These are phyloP conservation scores for Meyerozyma carpophila DNA, from an alignment of 1,139 yeast species.

Conservation along the genomic window DNA sequence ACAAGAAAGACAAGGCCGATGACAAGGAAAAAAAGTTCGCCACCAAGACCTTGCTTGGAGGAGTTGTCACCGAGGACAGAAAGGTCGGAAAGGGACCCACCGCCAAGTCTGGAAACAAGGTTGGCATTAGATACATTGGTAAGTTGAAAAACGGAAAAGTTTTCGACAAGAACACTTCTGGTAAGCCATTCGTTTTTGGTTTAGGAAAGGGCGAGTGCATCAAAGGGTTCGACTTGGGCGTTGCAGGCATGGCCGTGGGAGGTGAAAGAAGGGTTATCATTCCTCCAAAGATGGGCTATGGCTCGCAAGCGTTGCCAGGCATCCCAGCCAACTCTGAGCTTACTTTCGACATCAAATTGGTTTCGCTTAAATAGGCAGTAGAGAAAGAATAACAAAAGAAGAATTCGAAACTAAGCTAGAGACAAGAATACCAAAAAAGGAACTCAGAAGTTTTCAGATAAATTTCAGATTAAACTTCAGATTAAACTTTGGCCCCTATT, in stretches of 20 bases:
- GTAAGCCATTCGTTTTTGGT: conserved; percentile 88
- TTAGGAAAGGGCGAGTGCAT: conserved; percentile 98
- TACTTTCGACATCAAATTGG: conserved; percentile 92
- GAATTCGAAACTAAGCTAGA: background rate
- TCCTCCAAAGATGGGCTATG: conserved; percentile 96
- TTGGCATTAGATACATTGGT: conserved; percentile 96
- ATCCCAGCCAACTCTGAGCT: conserved; percentile 95
- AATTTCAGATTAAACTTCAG: background rate
- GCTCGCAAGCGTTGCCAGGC: conserved; percentile 90
- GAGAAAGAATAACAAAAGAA: background rate
- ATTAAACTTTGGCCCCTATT: background rate
- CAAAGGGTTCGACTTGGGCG: conserved; percentile 98
- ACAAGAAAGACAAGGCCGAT: conserved; percentile 10
- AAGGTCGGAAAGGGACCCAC: conserved; percentile 80
- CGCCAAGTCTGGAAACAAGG: conserved; percentile 86
- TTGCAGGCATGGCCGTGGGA: conserved; percentile 97
- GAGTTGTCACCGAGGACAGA: conserved; percentile 91
- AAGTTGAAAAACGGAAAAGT: conserved; percentile 94
- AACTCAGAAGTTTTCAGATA: too few species aligned
- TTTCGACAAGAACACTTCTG: conserved; percentile 94
- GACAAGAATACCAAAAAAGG: too few species aligned
- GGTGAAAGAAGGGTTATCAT: conserved; percentile 98
- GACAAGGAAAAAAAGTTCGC: conserved; percentile 43
- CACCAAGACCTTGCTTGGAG: conserved; percentile 83
- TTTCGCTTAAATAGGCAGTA: conserved; percentile 75